Evolutionary conservation across 2,329 filamentous ascomycete species (phyloP), one percentile per base, ranked within the genome.

Genomic region (Penicillium freii): DNA sequence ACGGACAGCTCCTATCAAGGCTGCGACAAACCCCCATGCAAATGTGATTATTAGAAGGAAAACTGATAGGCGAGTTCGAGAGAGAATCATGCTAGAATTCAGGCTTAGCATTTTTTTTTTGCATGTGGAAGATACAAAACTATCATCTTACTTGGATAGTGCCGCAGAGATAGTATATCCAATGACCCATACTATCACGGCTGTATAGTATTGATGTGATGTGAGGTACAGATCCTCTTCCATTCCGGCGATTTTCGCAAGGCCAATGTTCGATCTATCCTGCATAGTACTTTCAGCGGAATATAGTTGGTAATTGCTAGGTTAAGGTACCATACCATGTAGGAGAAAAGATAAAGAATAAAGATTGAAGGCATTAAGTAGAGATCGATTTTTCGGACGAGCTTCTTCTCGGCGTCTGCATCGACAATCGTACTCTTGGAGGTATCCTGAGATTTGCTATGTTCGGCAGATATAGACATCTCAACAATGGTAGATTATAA

Each of bases 41-140:
- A 59, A 47, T 3, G 38, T 56, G 19, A 56, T 59, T 9, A 33
- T 19, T 4, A 53, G 53, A 33, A 59, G 31, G n/a, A 59, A 56
- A 19, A 51, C 19, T 1, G 57, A 56, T 5, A 48, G 53, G 9
- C 48, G 34, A 15, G 42, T 48, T 5, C 53, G 48, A n/a, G 43
- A 25, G 19, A 52, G 34, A 25, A 56, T 47, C 43, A 59, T 48
- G 23, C 56, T 58, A 7, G 2, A 33, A 33, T 33, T 23, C 5
- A 45, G 6, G 11, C 21, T 48, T 36, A 48, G 31, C 8, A 8
- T 13, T 36, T 36, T 36, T n/a, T 13, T 36, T 36, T 36, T n/a
- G 13, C 5, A 36, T n/a, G 5, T 25, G 31, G 19, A 23, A 33
- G 23, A 23, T 2, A 13, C 33, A 8, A 23, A 13, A 2, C 9